Conservation (phyloP, 148 eudicot species). For the Spergularia bocconei region DNA sequence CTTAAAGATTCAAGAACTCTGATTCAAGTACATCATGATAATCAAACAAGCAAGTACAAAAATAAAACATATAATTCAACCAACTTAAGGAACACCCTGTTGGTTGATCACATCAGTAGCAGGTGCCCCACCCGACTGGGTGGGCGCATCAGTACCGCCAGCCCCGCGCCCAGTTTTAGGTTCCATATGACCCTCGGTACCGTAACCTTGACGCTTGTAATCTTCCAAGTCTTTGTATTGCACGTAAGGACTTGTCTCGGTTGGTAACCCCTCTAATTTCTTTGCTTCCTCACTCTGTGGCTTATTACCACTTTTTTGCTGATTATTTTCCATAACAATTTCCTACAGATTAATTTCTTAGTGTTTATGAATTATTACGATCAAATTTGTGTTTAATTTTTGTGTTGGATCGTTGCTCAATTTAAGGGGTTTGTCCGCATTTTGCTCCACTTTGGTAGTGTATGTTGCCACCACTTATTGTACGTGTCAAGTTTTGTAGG, state of each 20-base stretch:
- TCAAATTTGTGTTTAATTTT: background rate
- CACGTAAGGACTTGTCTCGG: conserved; percentile 73
- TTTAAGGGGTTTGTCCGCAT: background rate
- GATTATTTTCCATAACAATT: conserved; percentile 13
- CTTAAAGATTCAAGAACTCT: too few species aligned
- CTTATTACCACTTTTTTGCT: conserved; percentile 12
- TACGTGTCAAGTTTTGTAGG: conserved; percentile 22
- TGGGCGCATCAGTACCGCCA: conserved; percentile 76
- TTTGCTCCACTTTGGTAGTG: background rate
- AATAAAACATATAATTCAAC: background rate
- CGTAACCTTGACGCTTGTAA: conserved; percentile 85
- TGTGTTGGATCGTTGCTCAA: background rate
- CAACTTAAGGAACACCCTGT: conserved; percentile 38
- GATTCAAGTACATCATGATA: too few species aligned
- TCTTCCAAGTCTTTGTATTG: conserved; percentile 83
- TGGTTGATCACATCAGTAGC: conserved; percentile 39
- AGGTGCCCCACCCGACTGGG: conserved; percentile 40
- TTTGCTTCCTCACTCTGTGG: conserved; percentile 26
- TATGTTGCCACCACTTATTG: conserved; percentile 22
- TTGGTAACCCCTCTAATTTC: conserved; percentile 50
- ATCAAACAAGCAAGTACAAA: too few species aligned
- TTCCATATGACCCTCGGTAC: conserved; percentile 67
- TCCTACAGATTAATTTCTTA: conserved; percentile 25
- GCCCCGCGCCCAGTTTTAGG: conserved; percentile 58
- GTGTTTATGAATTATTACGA: background rate